A percentile compares a stretch with the other conserved stretches of the same genome.
These are phyloP conservation scores for Aegilops sharonensis DNA, from an alignment of 176 grass and related monocot species.

Conservation along the genomic window DNA sequence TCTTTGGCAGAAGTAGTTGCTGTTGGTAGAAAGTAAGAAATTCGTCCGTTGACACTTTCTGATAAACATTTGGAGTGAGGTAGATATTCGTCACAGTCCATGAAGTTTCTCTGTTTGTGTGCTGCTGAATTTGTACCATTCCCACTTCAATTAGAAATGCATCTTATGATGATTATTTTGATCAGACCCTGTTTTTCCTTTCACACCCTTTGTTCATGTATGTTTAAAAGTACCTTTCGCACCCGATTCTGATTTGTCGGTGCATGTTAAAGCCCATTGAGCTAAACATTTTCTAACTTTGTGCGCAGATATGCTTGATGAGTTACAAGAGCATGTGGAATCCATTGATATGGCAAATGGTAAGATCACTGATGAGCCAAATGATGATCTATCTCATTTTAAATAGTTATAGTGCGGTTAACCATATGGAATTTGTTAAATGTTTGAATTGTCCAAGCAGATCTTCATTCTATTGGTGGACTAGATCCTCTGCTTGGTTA, in stretches of 20 bases:
- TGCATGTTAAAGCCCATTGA: not conserved
- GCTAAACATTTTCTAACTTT: not conserved
- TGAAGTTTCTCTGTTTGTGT: not conserved
- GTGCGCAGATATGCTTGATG: slow-evolving; percentile 70
- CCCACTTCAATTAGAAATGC: not conserved
- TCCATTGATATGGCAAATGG: slow-evolving; percentile 78
- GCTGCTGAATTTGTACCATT: not conserved
- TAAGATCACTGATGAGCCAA: slow-evolving; percentile 23
- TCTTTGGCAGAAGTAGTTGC: not conserved
- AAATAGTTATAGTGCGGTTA: not conserved
- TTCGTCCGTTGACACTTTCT: not conserved
- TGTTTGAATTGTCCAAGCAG: slow-evolving; percentile 37
- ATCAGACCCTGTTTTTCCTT: not conserved
- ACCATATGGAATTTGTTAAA: not conserved
- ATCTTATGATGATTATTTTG: not conserved
- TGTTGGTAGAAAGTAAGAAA: not conserved
- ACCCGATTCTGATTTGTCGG: not conserved
- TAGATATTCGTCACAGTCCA: not conserved
- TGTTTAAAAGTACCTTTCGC: not conserved
- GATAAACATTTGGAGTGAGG: not conserved
- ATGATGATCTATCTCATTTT: not conserved
- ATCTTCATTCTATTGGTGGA: slow-evolving; percentile 84
- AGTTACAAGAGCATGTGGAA: slow-evolving; percentile 77
- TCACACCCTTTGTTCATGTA: not conserved
- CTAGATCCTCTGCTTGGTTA: slow-evolving; percentile 81